Evolutionary conservation across 225 moss, liverwort and hornwort genomes (phyloP).

Genomic region (Pseudisothecium myosuroides): DNA sequence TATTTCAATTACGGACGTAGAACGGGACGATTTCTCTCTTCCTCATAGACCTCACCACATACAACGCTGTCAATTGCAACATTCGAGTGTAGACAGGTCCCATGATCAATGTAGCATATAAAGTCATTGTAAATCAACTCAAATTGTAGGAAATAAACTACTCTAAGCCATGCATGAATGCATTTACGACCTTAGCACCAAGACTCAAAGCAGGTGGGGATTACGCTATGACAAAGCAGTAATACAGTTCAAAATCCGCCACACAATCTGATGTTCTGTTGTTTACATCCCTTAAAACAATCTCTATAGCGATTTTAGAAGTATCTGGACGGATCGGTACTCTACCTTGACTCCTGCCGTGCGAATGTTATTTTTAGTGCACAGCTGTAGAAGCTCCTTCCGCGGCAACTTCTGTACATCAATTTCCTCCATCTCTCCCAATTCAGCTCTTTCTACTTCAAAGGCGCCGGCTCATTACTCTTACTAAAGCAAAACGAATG

Average conservation of each 20-base stretch:
- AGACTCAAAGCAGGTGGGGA: neutral
- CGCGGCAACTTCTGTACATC: conserved; percentile 20
- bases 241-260: neutral
- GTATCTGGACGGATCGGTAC: neutral
- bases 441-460: neutral
- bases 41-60: neutral
- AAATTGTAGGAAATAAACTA: neutral
- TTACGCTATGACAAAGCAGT: neutral
- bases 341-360: conserved; percentile 41
- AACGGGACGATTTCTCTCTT: neutral
- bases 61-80: neutral
- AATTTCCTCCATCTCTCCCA: conserved; percentile 15
- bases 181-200: neutral
- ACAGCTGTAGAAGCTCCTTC: conserved; percentile 36
- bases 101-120: neutral
- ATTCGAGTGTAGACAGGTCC: neutral
- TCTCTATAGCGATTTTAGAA: neutral
- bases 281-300: neutral
- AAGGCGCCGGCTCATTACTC: neutral
- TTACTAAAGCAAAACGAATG: too few relatives aligned
- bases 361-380: conserved; percentile 12
- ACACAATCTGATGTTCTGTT: neutral
- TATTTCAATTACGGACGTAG: neutral
- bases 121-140: neutral
- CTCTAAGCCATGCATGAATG: neutral